phyloP scores from a whole-genome alignment of 257 asterid species.

The Lithospermum erythrorhizon region DNA sequence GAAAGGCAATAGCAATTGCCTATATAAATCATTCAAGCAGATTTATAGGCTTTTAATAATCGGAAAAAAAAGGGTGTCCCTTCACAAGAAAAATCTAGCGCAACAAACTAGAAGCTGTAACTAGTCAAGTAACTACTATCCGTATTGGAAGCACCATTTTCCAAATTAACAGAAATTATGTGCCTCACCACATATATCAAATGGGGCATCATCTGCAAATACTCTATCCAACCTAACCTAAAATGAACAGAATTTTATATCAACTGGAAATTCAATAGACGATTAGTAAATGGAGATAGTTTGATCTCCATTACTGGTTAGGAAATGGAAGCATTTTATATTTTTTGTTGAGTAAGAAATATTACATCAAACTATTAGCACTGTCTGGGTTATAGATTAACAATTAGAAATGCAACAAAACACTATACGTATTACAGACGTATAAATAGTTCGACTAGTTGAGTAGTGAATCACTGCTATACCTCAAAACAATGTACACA shows the following conservation, averaged over 20 bases:
- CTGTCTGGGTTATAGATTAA: background rate
- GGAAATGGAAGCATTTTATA: background rate
- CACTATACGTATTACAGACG: background rate
- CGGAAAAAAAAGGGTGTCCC: too few relatives aligned
- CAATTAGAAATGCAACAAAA: background rate
- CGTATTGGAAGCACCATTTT: background rate
- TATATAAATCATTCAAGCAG: background rate
- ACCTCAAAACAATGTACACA: conserved; percentile 99
- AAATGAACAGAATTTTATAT: conserved; percentile 12
- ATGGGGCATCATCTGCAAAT: conserved; percentile 87
- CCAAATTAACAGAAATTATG: conserved; percentile 10
- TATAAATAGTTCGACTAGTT: background rate
- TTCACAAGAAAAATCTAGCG: too few relatives aligned
- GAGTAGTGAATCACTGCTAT: conserved; percentile 1
- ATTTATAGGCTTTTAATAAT: too few relatives aligned
- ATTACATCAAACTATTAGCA: background rate
- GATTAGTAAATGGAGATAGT: too few relatives aligned
- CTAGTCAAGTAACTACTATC: background rate
- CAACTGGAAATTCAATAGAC: conserved; percentile 3
- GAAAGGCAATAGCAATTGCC: background rate
- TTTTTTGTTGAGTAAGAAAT: too few relatives aligned
- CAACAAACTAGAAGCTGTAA: too few relatives aligned
- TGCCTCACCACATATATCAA: conserved; percentile 71
- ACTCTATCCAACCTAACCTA: conserved; percentile 75
- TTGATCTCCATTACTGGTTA: too few relatives aligned